Evolutionary conservation across 805 yeast genomes (phyloP).

Genomic region (Myxozyma melibiosi): DNA sequence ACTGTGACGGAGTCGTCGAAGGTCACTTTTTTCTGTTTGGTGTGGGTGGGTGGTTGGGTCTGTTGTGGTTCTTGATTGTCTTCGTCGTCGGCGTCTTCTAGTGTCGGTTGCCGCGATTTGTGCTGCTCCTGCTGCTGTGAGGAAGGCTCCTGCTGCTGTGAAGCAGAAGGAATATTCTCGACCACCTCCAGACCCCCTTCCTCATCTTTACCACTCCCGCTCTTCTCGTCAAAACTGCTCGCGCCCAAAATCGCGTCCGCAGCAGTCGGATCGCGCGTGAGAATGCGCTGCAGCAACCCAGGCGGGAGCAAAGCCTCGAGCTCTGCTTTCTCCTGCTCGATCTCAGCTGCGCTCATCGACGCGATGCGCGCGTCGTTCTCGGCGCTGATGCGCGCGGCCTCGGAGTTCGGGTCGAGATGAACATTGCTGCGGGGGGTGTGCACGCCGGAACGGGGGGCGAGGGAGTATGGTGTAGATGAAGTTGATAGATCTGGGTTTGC

Average conservation of each 20-base stretch:
- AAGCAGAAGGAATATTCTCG: not conserved
- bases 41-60: not conserved
- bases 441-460: conserved; percentile 1
- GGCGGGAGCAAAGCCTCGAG: conserved; percentile 26
- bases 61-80: too few relatives aligned
- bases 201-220: not conserved
- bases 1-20: not conserved
- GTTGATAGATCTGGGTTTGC: too few relatives aligned
- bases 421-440: not conserved
- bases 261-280: conserved; percentile 17
- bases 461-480: not conserved
- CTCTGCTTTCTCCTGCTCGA: conserved; percentile 27
- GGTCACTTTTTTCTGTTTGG: not conserved
- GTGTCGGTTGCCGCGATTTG: not conserved
- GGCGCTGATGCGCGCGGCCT: conserved; percentile 25
- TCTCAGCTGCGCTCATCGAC: conserved; percentile 29
- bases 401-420: conserved; percentile 5
- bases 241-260: conserved; percentile 17
- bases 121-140: not conserved
- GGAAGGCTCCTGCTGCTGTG: not conserved
- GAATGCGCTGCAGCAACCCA: conserved; percentile 20
- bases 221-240: not conserved
- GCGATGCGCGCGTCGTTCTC: conserved; percentile 30
- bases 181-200: too few relatives aligned
- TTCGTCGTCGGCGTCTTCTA: conserved; percentile 12